Conservation (phyloP, 2,329 filamentous ascomycete genomes). For the Juglanconis oblonga region DNA sequence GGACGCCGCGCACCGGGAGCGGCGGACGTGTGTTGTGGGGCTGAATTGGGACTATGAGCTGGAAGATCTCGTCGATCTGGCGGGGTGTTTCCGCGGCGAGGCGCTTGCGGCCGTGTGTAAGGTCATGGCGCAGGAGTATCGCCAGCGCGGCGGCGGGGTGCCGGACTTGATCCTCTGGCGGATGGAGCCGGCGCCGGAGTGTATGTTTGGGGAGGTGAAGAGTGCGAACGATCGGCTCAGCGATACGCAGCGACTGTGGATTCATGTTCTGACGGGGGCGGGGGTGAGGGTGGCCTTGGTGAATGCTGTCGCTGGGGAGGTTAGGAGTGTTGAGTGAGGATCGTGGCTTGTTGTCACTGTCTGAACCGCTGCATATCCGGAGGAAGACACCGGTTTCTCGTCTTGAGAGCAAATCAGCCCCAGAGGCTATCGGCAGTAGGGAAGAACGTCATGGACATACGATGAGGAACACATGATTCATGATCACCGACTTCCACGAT, state of each 20-base stretch:
- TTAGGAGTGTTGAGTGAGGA: constrained; percentile 38
- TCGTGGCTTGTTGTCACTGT: neutral
- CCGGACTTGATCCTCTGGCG: constrained; percentile 93
- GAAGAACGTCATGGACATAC: too few species aligned
- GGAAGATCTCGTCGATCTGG: constrained; percentile 76
- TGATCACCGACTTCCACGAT: too few species aligned
- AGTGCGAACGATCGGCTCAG: constrained; percentile 89
- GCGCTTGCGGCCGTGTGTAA: constrained; percentile 84
- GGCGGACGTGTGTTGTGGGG: constrained; percentile 82
- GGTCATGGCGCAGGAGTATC: constrained; percentile 94
- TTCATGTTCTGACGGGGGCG: constrained; percentile 83
- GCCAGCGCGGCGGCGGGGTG: constrained; percentile 78
- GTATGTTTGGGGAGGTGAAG: constrained; percentile 79
- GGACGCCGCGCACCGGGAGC: constrained; percentile 65
- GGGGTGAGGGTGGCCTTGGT: constrained; percentile 84
- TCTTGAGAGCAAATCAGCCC: too few species aligned
- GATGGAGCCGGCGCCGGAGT: constrained; percentile 42
- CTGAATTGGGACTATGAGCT: constrained; percentile 86
- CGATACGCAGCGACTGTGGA: constrained; percentile 95
- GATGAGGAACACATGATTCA: too few species aligned
- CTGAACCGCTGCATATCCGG: too few species aligned
- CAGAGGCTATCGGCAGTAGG: too few species aligned
- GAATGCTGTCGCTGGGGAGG: constrained; percentile 56
- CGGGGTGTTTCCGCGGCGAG: constrained; percentile 72
- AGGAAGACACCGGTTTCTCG: too few species aligned